Base-by-base conservation (phyloP, 495 filamentous ascomycete species). In the Parmelia sp. region DNA sequence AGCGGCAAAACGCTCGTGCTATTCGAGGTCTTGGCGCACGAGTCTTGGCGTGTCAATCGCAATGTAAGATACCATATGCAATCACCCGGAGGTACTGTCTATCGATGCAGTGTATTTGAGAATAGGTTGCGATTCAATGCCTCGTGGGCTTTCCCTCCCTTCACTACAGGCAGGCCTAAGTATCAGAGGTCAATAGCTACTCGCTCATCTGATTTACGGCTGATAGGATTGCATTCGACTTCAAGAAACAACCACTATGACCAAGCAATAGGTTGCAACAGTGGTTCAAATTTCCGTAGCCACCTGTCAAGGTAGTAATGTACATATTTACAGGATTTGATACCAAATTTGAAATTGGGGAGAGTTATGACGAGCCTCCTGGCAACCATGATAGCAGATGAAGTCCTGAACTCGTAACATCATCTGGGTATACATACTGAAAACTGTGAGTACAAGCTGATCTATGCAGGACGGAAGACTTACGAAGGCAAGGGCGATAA, bases 401-500 rank as follows among this genome's bases (percentile, higher is more conserved):
- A 15, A 55, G 51, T 21, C 29, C 29, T 33, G 51, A 21, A 0
- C 3, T n/a, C 1, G 14, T 9, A 11, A 33, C 7, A 33, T 55
- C 17, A 10, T 55, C 51, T 12, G 51, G 51, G 29, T 55, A 55
- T 21, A 55, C 51, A 55, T 23, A 55, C 51, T 55, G 5, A 29
- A 35, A 55, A 0, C 10, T 33, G 6, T 55, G 10, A 55, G 51
- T 17, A 33, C 51, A 17, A 55, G 51, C 27, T 21, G 10, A 33
- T 5, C 2, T 21, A 1, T 17, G 7, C 15, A 33, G 33, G 29
- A 55, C 29, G 33, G 29, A 33, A 33, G 35, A 68, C 66, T 65
- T 68, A 68, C 66, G 40, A 68, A 68, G 8, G 66, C 66, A 59
- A 40, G 42, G 27, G 56, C 58, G 47, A 64, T 68, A n/a, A 61